Percentiles rank a stretch among this genome's conserved stretches.
These are phyloP conservation scores for Zychaea mexicana DNA, from an alignment of 371 early-diverging fungal species.

Conservation along the genomic window DNA sequence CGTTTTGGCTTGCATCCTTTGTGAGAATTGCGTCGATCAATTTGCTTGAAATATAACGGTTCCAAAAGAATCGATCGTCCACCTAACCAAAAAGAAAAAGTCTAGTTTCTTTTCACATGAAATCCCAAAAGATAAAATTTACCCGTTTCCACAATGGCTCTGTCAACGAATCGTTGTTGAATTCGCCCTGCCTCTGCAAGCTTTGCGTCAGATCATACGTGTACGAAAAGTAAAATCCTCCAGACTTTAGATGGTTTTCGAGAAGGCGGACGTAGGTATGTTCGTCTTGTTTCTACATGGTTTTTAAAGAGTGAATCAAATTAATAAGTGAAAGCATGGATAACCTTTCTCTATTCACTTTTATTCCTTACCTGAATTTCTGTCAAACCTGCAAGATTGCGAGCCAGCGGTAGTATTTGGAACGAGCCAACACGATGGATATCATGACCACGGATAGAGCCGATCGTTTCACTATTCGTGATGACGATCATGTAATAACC, in stretches of 20 bases:
- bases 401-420: slow-evolving; percentile 71
- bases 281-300: slow-evolving; percentile 52
- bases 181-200: slow-evolving; percentile 72
- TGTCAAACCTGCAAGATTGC: slow-evolving; percentile 32
- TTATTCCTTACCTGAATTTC: slow-evolving; percentile 13
- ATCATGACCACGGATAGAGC: slow-evolving; percentile 65
- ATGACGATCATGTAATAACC: slow-evolving; percentile 70
- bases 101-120: slow-evolving; percentile 10
- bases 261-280: slow-evolving; percentile 72
- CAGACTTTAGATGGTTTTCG: slow-evolving; percentile 66
- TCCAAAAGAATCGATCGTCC: slow-evolving; percentile 94
- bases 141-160: slow-evolving; percentile 52
- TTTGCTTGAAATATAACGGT: slow-evolving; percentile 68
- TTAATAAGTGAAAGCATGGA: too few species aligned
- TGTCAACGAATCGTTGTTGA: slow-evolving; percentile 8
- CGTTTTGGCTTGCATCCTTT: slow-evolving; percentile 18
- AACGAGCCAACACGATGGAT: slow-evolving; percentile 78
- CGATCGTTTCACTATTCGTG: slow-evolving; percentile 73
- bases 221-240: slow-evolving; percentile 86
- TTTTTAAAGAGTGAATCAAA: neutral
- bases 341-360: too few species aligned
- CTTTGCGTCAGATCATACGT: slow-evolving; percentile 84
- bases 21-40: slow-evolving; percentile 57
- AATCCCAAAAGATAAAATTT: neutral
- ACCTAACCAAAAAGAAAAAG: slow-evolving; percentile 49